These are phyloP conservation scores for Physaria fendleri DNA, from an alignment of 345 rosid genomes.

Conservation along the genomic window DNA sequence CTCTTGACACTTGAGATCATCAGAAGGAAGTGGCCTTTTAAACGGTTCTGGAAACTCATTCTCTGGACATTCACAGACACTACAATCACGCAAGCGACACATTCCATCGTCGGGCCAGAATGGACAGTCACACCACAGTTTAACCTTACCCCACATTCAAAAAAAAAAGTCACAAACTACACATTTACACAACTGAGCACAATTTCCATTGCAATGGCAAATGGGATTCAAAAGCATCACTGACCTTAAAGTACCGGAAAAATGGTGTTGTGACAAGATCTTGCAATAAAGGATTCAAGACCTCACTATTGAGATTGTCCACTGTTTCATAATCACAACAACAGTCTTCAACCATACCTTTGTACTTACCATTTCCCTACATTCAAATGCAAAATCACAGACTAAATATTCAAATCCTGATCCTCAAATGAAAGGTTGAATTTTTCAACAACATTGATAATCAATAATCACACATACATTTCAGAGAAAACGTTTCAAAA, in stretches of 20 bases:
- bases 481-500: not conserved
- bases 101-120: conserved; percentile 97
- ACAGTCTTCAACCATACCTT: conserved; percentile 84
- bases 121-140: conserved; percentile 95
- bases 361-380: conserved; percentile 45
- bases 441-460: not conserved
- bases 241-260: conserved; percentile 89
- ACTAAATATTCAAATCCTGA: not conserved
- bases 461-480: no score
- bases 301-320: conserved; percentile 61
- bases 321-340: conserved; percentile 93
- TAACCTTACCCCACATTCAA: conserved; percentile 73
- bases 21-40: no score
- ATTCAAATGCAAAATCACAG: not conserved
- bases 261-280: conserved; percentile 80
- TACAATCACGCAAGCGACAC: conserved; percentile 94
- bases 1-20: no score
- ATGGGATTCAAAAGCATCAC: not conserved
- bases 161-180: not conserved
- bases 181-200: not conserved
- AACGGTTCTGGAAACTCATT: no score
- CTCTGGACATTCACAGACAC: conserved; percentile 97
- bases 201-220: no score
- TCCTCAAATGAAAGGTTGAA: no score
- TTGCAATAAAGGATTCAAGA: conserved; percentile 74